These are phyloP conservation scores for Ascosphaera acerosa DNA, from an alignment of 2,329 filamentous ascomycete genomes.

Conservation along the genomic window DNA sequence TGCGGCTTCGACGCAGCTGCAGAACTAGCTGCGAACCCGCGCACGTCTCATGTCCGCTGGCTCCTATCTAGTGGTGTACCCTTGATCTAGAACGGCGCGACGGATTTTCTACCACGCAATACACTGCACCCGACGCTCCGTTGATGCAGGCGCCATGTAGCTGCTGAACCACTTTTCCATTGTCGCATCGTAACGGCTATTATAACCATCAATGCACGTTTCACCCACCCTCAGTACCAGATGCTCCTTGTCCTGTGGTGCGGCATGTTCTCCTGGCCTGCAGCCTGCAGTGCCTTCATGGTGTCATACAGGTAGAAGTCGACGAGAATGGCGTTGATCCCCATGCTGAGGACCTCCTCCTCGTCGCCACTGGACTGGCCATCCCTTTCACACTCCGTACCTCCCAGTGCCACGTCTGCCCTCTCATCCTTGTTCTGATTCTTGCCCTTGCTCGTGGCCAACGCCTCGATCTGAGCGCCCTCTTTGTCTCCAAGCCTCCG, in stretches of 20 bases:
- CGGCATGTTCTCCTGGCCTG: conserved; percentile 31
- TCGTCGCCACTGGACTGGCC: conserved; percentile 1
- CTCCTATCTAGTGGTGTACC: no score
- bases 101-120: no score
- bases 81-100: background rate
- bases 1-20: no score
- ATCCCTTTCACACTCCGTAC: conserved; percentile 2
- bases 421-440: conserved; percentile 3
- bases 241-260: conserved; percentile 84
- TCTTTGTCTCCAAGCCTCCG: background rate
- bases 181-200: no score
- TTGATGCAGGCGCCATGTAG: no score
- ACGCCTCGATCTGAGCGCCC: background rate
- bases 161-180: no score
- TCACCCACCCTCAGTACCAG: conserved; percentile 77
- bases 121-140: no score
- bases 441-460: background rate
- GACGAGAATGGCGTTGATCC: conserved; percentile 68
- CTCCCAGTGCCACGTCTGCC: conserved; percentile 4
- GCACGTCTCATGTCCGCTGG: no score
- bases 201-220: no score
- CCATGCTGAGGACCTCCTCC: conserved; percentile 13
- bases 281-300: conserved; percentile 59
- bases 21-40: no score
- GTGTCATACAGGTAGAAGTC: conserved; percentile 95